Evolutionary conservation across 2,329 filamentous ascomycete genomes (phyloP).

Genomic region (Epichloe coenophiala): DNA sequence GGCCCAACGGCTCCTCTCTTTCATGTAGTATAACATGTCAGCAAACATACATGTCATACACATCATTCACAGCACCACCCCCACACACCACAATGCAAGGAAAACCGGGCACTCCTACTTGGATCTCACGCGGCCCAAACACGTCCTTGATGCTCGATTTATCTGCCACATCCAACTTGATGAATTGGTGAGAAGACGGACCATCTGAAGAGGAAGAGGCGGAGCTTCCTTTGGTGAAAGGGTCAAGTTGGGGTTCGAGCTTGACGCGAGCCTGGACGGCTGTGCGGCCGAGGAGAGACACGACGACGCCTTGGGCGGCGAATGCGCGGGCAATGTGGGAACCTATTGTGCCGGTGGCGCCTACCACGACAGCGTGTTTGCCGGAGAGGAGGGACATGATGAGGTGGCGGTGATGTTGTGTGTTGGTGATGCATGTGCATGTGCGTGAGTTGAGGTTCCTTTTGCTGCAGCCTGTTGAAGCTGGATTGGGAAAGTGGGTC

Average conservation of each 20-base stretch:
- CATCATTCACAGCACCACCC: not conserved
- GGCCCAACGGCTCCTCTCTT: slow-evolving; percentile 14
- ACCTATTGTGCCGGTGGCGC: slow-evolving; percentile 59
- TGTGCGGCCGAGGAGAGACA: slow-evolving; percentile 49
- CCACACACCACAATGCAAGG: not conserved
- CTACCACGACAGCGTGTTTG: slow-evolving; percentile 49
- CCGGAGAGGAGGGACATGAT: slow-evolving; percentile 24
- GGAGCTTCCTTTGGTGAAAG: slow-evolving; percentile 8
- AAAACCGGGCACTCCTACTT: not conserved
- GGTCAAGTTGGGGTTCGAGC: slow-evolving; percentile 19
- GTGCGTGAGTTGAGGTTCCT: no score
- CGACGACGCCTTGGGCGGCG: slow-evolving; percentile 43
- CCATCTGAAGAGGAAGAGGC: not conserved
- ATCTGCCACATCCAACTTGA: slow-evolving; percentile 20
- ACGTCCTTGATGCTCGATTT: slow-evolving; percentile 16
- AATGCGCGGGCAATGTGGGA: slow-evolving; percentile 54
- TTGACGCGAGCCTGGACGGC: slow-evolving; percentile 30
- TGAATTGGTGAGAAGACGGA: slow-evolving; percentile 19
- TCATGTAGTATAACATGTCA: not conserved
- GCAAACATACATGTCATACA: no score
- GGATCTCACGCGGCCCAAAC: slow-evolving; percentile 10
- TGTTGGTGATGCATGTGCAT: not conserved
- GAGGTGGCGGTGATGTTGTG: not conserved
- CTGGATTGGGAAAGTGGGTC: not conserved
- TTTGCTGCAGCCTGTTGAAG: not conserved